These are phyloP conservation scores for Fusarium cicatricum DNA, from an alignment of 2,329 filamentous ascomycete genomes.

Conservation along the genomic window DNA sequence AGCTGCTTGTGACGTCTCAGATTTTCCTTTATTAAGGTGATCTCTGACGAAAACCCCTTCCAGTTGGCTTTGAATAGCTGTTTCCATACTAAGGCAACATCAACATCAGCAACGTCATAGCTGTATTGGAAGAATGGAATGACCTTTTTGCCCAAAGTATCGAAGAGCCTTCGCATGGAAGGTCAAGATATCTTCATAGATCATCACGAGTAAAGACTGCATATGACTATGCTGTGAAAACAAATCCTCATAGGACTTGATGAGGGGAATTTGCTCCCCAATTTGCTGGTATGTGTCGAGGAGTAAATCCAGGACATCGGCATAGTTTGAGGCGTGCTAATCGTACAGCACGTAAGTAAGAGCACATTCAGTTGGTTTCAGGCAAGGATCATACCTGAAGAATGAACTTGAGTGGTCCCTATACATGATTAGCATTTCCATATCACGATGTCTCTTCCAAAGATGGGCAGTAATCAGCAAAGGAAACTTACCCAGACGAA, in stretches of 20 bases:
- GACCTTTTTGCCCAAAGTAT: neutral
- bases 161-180: neutral
- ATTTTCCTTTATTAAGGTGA: neutral
- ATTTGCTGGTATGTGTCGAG: neutral
- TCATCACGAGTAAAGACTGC: neutral
- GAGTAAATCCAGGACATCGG: neutral
- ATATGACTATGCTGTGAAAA: neutral
- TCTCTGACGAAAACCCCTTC: neutral
- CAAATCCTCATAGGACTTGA: neutral
- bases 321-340: neutral
- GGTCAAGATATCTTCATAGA: neutral
- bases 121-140: neutral
- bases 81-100: neutral
- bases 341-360: neutral
- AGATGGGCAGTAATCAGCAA: too few relatives aligned
- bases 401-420: neutral
- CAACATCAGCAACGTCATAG: neutral
- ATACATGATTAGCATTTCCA: neutral
- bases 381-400: neutral
- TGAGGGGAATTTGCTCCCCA: neutral
- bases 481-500: constrained; percentile 47
- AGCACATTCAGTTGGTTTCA: too few relatives aligned
- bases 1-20: neutral
- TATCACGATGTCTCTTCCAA: too few relatives aligned
- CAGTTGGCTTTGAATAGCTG: neutral